Conservation (phyloP, 2,329 filamentous ascomycete genomes). For the Fusarium newnesense region DNA sequence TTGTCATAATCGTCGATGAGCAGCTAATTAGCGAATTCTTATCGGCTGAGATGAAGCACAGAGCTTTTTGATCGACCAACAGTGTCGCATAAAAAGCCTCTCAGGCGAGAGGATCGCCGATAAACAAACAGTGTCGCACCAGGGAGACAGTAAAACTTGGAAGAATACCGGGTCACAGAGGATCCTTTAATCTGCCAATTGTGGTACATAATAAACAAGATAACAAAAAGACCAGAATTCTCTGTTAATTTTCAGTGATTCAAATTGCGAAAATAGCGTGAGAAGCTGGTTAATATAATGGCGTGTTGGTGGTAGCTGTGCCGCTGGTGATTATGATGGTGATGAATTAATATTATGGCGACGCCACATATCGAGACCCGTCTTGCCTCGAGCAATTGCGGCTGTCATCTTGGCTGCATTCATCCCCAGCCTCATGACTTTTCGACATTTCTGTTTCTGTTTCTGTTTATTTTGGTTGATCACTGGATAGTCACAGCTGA, state of each 20-base stretch:
- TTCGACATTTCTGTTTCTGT: neutral
- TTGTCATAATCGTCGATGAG: neutral
- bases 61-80: slow-evolving; percentile 18
- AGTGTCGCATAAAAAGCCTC: slow-evolving; percentile 8
- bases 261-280: neutral
- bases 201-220: slow-evolving; percentile 1
- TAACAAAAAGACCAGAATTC: neutral
- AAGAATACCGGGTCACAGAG: slow-evolving; percentile 25
- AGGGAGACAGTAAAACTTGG: slow-evolving; percentile 15
- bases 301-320: slow-evolving; percentile 10
- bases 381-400: slow-evolving; percentile 10
- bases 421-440: slow-evolving; percentile 6
- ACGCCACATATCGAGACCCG: neutral
- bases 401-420: neutral
- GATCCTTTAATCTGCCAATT: slow-evolving; percentile 31
- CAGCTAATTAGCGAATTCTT: neutral
- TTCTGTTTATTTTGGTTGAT: slow-evolving; percentile 1
- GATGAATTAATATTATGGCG: slow-evolving; percentile 8
- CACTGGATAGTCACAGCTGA: slow-evolving; percentile 1
- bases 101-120: slow-evolving; percentile 15
- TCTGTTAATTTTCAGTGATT: neutral
- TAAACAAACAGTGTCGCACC: slow-evolving; percentile 24
- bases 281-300: neutral
- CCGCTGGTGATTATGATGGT: slow-evolving; percentile 11
- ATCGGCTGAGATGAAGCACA: slow-evolving; percentile 3